Conservation (phyloP, 2,329 filamentous ascomycete species). For the Chaetomiaceae sp. region DNA sequence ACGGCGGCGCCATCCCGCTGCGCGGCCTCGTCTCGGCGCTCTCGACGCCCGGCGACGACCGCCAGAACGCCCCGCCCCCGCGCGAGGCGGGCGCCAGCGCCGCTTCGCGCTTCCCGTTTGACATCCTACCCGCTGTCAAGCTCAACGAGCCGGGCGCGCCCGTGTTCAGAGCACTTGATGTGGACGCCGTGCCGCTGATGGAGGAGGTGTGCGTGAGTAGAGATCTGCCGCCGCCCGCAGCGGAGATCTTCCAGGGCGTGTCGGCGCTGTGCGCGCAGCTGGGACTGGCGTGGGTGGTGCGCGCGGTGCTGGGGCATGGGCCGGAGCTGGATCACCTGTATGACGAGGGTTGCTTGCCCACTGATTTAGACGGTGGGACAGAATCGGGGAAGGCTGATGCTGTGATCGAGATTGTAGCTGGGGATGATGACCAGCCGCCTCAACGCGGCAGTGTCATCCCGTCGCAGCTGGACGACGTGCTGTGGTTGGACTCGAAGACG, state of each 20-base stretch:
- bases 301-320: neutral
- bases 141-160: neutral
- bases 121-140: neutral
- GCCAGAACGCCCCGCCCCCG: too few species aligned
- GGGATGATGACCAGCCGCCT: too few species aligned
- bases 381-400: too few species aligned
- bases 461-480: neutral
- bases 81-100: too few species aligned
- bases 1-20: too few species aligned
- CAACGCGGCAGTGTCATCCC: too few species aligned
- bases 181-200: neutral
- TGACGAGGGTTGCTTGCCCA: neutral
- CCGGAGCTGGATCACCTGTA: neutral
- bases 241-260: neutral
- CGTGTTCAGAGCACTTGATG: neutral
- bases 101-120: neutral
- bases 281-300: conserved; percentile 1
- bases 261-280: neutral
- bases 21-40: too few species aligned
- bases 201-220: neutral
- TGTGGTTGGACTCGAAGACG: neutral
- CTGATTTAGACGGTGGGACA: too few species aligned
- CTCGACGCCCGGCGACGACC: too few species aligned
- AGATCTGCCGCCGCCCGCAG: neutral
- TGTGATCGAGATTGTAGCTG: too few species aligned